Conservation (phyloP, 176 grass and related monocot species). For the Leersia perrieri region DNA sequence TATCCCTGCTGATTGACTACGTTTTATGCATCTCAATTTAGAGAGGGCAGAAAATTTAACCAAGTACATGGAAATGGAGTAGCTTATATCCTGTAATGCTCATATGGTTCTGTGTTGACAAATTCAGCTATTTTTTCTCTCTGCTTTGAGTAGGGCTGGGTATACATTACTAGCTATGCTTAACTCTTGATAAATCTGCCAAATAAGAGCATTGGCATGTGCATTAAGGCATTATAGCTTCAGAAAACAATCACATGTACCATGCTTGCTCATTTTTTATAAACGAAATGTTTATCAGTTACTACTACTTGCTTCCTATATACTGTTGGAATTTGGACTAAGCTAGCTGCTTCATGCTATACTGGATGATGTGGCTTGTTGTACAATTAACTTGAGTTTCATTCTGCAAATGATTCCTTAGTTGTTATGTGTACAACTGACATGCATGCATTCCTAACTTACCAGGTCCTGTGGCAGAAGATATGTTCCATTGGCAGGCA, state of each 20-base stretch:
- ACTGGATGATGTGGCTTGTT: neutral
- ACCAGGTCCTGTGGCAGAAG: slow-evolving; percentile 50
- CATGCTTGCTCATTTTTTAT: neutral
- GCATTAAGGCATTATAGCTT: neutral
- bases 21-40: neutral
- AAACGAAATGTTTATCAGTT: neutral
- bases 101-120: neutral
- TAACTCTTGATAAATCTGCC: neutral
- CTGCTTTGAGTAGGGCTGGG: no score
- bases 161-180: neutral
- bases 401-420: neutral
- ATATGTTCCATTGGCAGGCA: slow-evolving; percentile 68
- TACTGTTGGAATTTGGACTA: neutral
- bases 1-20: no score
- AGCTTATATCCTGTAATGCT: neutral
- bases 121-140: no score
- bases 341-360: neutral
- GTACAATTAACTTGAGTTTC: neutral
- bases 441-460: neutral
- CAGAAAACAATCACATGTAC: neutral
- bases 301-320: neutral
- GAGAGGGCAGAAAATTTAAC: neutral
- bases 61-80: no score
- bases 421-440: neutral
- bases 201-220: neutral